Conservation (phyloP, 106 monocot genomes). For the Amphibolis antarctica region DNA sequence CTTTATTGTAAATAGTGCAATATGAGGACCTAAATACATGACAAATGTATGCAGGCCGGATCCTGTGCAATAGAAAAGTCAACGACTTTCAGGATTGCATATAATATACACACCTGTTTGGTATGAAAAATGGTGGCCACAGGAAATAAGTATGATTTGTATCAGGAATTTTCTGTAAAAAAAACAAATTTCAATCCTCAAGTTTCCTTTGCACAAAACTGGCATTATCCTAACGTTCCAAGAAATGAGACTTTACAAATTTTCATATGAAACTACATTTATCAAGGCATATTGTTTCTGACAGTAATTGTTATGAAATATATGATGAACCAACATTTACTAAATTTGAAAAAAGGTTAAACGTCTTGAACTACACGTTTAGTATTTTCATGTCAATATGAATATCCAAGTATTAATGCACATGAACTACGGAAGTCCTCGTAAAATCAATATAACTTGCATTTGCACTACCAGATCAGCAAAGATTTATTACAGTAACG, state of each 20-base stretch:
- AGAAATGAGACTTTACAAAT: background rate
- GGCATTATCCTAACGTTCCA: background rate
- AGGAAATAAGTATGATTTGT: no score
- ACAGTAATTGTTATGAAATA: background rate
- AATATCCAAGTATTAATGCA: background rate
- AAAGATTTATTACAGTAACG: no score
- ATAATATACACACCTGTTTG: no score
- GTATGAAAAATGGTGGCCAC: no score
- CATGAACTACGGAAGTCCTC: no score
- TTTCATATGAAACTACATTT: background rate
- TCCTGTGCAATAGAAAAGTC: constrained; percentile 31
- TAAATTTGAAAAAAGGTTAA: no score
- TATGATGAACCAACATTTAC: background rate
- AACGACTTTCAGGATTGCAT: background rate
- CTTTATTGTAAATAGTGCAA: constrained; percentile 88
- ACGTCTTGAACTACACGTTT: background rate
- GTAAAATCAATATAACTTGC: no score
- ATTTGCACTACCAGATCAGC: no score
- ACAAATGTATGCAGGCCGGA: constrained; percentile 99
- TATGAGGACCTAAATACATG: constrained; percentile 86
- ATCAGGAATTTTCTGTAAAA: no score
- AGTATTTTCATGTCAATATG: background rate
- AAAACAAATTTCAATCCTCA: no score
- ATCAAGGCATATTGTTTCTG: background rate
- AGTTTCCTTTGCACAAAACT: background rate